Conservation (phyloP, 306 rosid species). For the Dalbergia cochinchinensis region DNA sequence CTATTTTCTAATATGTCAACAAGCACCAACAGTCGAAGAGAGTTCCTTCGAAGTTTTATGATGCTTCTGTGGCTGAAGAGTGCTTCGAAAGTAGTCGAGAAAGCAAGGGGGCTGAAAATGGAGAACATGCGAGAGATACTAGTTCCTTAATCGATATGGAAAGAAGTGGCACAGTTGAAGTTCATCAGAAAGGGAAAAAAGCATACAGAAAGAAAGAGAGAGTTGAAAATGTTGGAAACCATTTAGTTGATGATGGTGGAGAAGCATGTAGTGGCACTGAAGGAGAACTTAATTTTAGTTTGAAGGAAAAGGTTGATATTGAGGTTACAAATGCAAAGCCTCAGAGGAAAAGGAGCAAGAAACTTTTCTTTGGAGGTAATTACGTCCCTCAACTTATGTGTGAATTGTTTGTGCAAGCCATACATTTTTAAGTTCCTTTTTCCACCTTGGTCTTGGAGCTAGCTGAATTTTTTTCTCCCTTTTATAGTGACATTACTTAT, state of each 20-base stretch:
- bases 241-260: slow-evolving; percentile 80
- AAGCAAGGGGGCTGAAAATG: slow-evolving; percentile 79
- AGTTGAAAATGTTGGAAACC: slow-evolving; percentile 56
- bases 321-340: slow-evolving; percentile 67
- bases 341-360: slow-evolving; percentile 69
- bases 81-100: slow-evolving; percentile 73
- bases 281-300: slow-evolving; percentile 65
- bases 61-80: slow-evolving; percentile 61
- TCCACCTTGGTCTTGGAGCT: slow-evolving; percentile 10
- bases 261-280: slow-evolving; percentile 94
- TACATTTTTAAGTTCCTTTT: slow-evolving; percentile 29
- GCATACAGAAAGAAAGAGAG: slow-evolving; percentile 67
- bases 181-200: slow-evolving; percentile 61
- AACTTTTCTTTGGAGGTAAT: slow-evolving; percentile 78
- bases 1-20: slow-evolving; percentile 43
- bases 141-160: slow-evolving; percentile 67
- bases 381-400: slow-evolving; percentile 36
- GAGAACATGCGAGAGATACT: slow-evolving; percentile 67
- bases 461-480: slow-evolving; percentile 25
- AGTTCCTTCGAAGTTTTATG: slow-evolving; percentile 55
- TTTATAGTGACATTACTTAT: slow-evolving; percentile 33
- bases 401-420: slow-evolving; percentile 20
- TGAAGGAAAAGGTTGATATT: slow-evolving; percentile 63
- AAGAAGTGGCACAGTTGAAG: slow-evolving; percentile 65
- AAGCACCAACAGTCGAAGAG: slow-evolving; percentile 57